Evolutionary conservation across 2,329 filamentous ascomycete species (phyloP).

Genomic region (Didymella pinodella): DNA sequence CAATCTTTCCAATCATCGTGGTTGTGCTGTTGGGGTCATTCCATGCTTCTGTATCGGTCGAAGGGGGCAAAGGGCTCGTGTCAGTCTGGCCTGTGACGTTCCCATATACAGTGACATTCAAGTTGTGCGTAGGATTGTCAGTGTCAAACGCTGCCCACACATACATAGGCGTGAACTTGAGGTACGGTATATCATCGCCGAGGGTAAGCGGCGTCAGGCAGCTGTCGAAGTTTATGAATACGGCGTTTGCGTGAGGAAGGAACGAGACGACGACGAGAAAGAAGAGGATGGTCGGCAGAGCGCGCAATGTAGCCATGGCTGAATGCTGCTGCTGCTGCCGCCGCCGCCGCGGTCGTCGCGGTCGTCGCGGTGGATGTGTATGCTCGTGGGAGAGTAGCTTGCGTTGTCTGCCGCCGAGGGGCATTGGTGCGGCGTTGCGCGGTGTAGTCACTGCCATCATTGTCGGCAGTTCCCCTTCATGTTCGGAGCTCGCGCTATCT

Average conservation of each 20-base stretch:
- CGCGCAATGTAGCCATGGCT: conserved; percentile 13
- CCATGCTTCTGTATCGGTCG: conserved; percentile 64
- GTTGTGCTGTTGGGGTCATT: conserved; percentile 63
- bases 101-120: conserved; percentile 84
- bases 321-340: conserved; percentile 36
- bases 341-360: conserved; percentile 44
- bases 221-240: conserved; percentile 80
- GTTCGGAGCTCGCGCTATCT: conserved; percentile 27
- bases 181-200: conserved; percentile 65
- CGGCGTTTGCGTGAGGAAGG: conserved; percentile 51
- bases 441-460: conserved; percentile 39
- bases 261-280: conserved; percentile 35
- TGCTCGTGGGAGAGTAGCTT: conserved; percentile 40
- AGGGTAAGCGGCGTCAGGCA: conserved; percentile 69
- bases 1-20: conserved; percentile 76
- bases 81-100: conserved; percentile 82
- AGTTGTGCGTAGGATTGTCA: conserved; percentile 64
- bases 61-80: conserved; percentile 65
- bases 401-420: conserved; percentile 24
- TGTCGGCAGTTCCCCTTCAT: conserved; percentile 37
- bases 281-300: conserved; percentile 34
- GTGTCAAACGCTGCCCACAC: conserved; percentile 78
- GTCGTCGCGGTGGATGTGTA: conserved; percentile 41
- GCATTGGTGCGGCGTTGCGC: conserved; percentile 19
- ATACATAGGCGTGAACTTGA: conserved; percentile 82